phyloP scores from a whole-genome alignment of 805 yeast genomes.

The Ogataea haglerorum region DNA sequence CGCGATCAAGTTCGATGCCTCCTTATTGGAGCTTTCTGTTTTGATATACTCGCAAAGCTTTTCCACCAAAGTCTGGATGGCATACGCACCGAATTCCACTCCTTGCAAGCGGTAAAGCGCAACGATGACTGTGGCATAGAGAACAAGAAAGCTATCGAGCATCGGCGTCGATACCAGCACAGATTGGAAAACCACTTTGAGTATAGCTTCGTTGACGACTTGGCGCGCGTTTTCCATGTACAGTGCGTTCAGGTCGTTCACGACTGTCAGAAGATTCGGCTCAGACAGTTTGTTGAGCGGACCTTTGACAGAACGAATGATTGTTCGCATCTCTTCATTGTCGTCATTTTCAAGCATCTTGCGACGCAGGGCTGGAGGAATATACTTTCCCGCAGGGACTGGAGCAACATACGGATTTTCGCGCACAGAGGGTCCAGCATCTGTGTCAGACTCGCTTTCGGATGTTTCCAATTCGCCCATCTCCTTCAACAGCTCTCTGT shows the following conservation, averaged over 20 bases:
- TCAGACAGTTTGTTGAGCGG: conserved; percentile 87
- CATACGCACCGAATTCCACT: conserved; percentile 82
- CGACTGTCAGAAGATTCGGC: conserved; percentile 69
- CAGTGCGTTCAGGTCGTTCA: conserved; percentile 61
- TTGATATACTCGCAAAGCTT: conserved; percentile 47
- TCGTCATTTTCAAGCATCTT: conserved; percentile 38
- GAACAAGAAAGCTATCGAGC: conserved; percentile 72
- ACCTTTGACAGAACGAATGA: conserved; percentile 71
- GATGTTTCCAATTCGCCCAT: conserved; percentile 32
- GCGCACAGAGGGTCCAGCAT: conserved; percentile 33
- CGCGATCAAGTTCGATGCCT: conserved; percentile 55
- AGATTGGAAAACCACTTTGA: conserved; percentile 61
- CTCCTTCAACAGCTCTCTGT: conserved; percentile 29
- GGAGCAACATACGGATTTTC: conserved; percentile 83
- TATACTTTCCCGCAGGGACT: conserved; percentile 47
- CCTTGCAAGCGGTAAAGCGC: conserved; percentile 80
- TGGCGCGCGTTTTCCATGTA: conserved; percentile 73
- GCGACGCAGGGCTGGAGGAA: conserved; percentile 85
- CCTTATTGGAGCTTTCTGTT: conserved; percentile 31
- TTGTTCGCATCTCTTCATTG: conserved; percentile 44
- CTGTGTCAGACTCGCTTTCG: conserved; percentile 23
- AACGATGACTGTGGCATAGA: conserved; percentile 73
- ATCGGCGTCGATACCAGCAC: conserved; percentile 61
- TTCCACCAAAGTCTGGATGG: conserved; percentile 78
- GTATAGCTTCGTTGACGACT: conserved; percentile 67